Evolutionary conservation across 1,284 basidiomycete species (phyloP), one percentile per base, ranked within the genome.

Genomic region (Ceraceosorus bombacis): DNA sequence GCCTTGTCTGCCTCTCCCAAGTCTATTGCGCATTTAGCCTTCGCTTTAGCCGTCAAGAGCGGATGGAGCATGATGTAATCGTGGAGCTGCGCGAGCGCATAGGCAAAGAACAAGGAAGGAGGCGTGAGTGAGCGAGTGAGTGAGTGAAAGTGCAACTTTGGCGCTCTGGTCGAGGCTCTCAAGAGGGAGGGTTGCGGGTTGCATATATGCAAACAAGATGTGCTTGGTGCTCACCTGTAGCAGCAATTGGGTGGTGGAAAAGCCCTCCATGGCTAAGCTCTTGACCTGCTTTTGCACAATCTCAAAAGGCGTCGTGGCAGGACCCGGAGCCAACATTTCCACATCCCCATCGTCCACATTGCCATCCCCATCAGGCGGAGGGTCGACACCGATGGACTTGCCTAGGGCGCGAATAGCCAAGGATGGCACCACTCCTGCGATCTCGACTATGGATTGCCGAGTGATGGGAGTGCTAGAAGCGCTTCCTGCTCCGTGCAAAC

Each of bases 1-100:
- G 89, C 90, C 78, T 98, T 97, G 81, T 99, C 95, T 46, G 90
- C 90, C 77, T 94, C 90, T 4, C 92, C 94, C 64, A 98, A 87
- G 6, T 86, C 85, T 15, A 97, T 80, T 0, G 89, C 89, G 64
- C 88, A 88, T 39, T 81, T 81, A 1, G 90, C 84, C 78, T 98
- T 98, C 66, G 89, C 86, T 49, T 85, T 83, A 10, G 89, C 86
- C 43, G 85, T 84, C 60, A 98, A 80, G 0, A 86, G 85, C 0
- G 88, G 87, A 76, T 97, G 87, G 5, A 85, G 81, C 52, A 95
- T 84, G 59, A 97, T 82, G 39, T 90, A 82, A 78, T 98, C 95
- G 78, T 99, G 95, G 43, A 97, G 78, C 91, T 96, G 67, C 51
- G 55, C 57, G 43, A 59, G 37, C 52, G 49, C 60, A 37, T 2